Conservation (phyloP, 2,329 filamentous ascomycete species). For the Aspergillus pseudoterreus region DNA sequence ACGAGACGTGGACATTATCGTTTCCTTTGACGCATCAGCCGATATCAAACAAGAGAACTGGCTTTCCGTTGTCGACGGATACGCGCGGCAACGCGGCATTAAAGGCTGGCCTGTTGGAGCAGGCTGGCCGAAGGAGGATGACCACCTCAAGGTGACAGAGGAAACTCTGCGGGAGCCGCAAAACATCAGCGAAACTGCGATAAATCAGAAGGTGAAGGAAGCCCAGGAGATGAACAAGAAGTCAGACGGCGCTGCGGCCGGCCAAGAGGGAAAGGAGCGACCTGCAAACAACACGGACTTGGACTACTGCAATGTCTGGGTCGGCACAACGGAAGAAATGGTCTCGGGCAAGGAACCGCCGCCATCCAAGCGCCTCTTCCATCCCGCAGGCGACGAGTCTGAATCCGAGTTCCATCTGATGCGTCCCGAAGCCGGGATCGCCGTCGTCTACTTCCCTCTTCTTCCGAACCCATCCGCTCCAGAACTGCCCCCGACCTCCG, state of each 20-base stretch:
- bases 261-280: constrained; percentile 36
- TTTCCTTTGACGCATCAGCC: constrained; percentile 91
- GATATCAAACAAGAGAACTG: constrained; percentile 94
- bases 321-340: constrained; percentile 76
- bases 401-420: constrained; percentile 66
- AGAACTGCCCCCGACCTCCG: constrained; percentile 21
- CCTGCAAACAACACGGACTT: constrained; percentile 52
- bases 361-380: constrained; percentile 48
- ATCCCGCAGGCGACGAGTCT: constrained; percentile 49
- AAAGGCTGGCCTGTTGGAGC: constrained; percentile 92
- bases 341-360: constrained; percentile 53
- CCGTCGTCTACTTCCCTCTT: constrained; percentile 87
- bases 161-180: constrained; percentile 66
- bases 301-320: constrained; percentile 92
- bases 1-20: constrained; percentile 79
- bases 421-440: constrained; percentile 75
- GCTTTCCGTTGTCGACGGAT: constrained; percentile 89
- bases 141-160: constrained; percentile 57
- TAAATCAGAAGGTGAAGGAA: constrained; percentile 59
- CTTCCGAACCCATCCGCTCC: constrained; percentile 64
- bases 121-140: constrained; percentile 75
- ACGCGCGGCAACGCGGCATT: constrained; percentile 82
- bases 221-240: constrained; percentile 48
- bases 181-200: constrained; percentile 57
- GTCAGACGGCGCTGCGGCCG: background rate